A percentile compares a stretch with the other conserved stretches of the same genome.
These are phyloP conservation scores for Starmerella bombi DNA, from an alignment of 805 yeast species.

Conservation along the genomic window DNA sequence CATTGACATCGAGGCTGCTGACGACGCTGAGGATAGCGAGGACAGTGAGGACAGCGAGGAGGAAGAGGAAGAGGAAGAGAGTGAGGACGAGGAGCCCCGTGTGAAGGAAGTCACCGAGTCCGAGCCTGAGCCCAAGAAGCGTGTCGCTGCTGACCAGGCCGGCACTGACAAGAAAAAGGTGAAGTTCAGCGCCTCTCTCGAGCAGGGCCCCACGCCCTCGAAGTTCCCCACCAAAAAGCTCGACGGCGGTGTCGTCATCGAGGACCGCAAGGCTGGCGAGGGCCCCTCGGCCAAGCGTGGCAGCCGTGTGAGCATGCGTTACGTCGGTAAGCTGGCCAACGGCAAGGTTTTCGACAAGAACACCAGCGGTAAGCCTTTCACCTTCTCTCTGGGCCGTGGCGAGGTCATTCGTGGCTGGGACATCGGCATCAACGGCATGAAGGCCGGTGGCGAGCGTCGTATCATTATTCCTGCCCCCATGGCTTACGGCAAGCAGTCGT, in stretches of 20 bases:
- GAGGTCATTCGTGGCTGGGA: conserved; percentile 99
- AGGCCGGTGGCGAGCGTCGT: conserved; percentile 98
- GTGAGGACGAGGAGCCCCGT: conserved; percentile 35
- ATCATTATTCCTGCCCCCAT: conserved; percentile 87
- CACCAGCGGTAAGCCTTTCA: conserved; percentile 92
- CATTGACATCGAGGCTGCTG: conserved; percentile 22
- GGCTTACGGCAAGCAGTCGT: conserved; percentile 88
- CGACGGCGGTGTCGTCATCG: conserved; percentile 85
- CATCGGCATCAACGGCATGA: conserved; percentile 96
- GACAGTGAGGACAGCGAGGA: conserved; percentile 25
- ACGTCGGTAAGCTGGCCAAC: conserved; percentile 92
- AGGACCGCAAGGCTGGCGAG: conserved; percentile 80
- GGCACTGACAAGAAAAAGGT: conserved; percentile 54
- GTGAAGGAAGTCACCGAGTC: conserved; percentile 30
- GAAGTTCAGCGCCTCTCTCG: conserved; percentile 78
- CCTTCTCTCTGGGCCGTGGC: conserved; percentile 84
- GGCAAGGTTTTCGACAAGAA: conserved; percentile 96
- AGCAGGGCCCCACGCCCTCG: conserved; percentile 73
- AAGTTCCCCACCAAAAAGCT: conserved; percentile 51
- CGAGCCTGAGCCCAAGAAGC: conserved; percentile 25
- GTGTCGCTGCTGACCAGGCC: conserved; percentile 28
- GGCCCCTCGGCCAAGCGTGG: conserved; percentile 84
- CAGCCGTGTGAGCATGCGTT: conserved; percentile 87
- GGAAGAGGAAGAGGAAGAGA: conserved; percentile 28
- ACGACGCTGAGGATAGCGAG: conserved; percentile 44